phyloP scores from a whole-genome alignment of 495 filamentous ascomycete species.

The Sordaria brevicollis region DNA sequence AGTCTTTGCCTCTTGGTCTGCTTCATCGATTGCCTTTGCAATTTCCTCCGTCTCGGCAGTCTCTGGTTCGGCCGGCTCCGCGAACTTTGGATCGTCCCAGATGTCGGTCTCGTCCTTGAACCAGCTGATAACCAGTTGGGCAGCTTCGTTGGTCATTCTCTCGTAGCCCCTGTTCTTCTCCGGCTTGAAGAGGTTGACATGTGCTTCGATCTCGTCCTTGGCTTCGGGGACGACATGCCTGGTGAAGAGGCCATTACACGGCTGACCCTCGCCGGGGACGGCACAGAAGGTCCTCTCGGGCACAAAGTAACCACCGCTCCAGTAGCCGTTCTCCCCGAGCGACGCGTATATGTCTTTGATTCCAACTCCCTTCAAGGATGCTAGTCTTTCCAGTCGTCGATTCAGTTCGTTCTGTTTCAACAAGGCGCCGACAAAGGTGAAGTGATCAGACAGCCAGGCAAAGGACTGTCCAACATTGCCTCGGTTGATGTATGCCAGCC shows the following conservation, averaged over 20 bases:
- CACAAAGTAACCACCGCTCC: slow-evolving; percentile 45
- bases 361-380: slow-evolving; percentile 28
- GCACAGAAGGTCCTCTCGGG: slow-evolving; percentile 44
- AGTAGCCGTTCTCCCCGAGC: slow-evolving; percentile 40
- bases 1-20: slow-evolving; percentile 6
- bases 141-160: slow-evolving; percentile 54
- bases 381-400: slow-evolving; percentile 30
- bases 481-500: slow-evolving; percentile 38
- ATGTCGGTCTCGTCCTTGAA: slow-evolving; percentile 33
- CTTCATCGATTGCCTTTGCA: slow-evolving; percentile 26
- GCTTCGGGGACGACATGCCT: slow-evolving; percentile 61
- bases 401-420: slow-evolving; percentile 33
- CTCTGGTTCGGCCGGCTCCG: slow-evolving; percentile 19
- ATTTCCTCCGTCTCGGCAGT: slow-evolving; percentile 25
- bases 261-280: slow-evolving; percentile 26
- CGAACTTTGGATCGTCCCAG: slow-evolving; percentile 32
- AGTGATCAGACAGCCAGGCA: slow-evolving; percentile 37
- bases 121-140: slow-evolving; percentile 47
- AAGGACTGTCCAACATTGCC: slow-evolving; percentile 37
- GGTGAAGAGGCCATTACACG: slow-evolving; percentile 35
- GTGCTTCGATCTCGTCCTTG: slow-evolving; percentile 71
- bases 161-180: slow-evolving; percentile 70
- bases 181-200: slow-evolving; percentile 73
- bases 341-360: slow-evolving; percentile 23
- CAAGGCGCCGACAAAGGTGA: slow-evolving; percentile 36